Evolutionary conservation across 257 asterid genomes (phyloP), one percentile per base, ranked within the genome.

Genomic region (Penstemon newberryi): DNA sequence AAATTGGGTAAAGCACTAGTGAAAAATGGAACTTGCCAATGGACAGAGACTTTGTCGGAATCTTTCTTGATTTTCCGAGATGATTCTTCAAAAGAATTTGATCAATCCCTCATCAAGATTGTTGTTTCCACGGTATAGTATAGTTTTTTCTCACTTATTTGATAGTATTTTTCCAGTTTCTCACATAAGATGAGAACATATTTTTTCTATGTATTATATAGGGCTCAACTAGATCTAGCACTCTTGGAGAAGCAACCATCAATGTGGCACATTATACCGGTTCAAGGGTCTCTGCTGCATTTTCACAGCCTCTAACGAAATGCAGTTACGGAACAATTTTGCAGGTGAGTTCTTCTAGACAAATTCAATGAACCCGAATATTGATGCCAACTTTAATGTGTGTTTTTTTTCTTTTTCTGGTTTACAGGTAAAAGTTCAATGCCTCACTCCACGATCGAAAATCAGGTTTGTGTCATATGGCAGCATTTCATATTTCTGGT

Each of bases 201-300:
- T 33, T 7, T 56, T 56, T 5, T 44, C 13, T 47, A 36, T 66
- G 59, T 10, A 25, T 25, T 65, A 70, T 73, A 37, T 64, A 93
- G 98, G 95, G 95, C 39, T 81, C 90, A 38, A 81, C 94, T 36
- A 84, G 95, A 80, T 79, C 91, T 49, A 89, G 84, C 69, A 81
- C 72, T 61, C 92, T 93, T 13, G 99, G 99, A 64, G 99, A 93
- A 78, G 85, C 79, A 62, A 84, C 71, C 8, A 69, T 90, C 75
- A 83, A 93, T 56, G 12, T 88, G 75, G 84, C 88, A 64, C 78
- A 73, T 15, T 84, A 76, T 70, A 70, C 69, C 61, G 54, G 82
- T 77, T 78, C 96, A 67, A 86, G 78, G 47, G 56, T 56, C 56
- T 63, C 95, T 63, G 54, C 87, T 73, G 76, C 94, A 40, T 80